These are phyloP conservation scores for Cryptosporidium ubiquitum DNA, from an alignment of 169 alveolate species.

Conservation along the genomic window DNA sequence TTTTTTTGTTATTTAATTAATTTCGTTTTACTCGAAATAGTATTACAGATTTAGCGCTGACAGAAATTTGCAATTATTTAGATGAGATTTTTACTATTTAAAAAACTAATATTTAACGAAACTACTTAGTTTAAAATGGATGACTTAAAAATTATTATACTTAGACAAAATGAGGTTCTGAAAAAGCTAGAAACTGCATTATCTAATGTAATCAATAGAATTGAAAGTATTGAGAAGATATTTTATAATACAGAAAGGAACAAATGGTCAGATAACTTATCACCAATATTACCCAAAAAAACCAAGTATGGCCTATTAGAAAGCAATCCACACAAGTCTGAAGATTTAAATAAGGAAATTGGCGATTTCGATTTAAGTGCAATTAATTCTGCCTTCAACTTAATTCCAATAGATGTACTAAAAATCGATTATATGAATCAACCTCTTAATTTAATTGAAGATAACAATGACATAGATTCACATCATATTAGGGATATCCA, in stretches of 20 bases:
- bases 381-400: background rate
- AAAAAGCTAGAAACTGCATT: conserved; percentile 27
- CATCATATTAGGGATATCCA: too few relatives aligned
- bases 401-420: background rate
- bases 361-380: background rate
- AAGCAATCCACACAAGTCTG: background rate
- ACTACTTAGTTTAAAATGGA: background rate
- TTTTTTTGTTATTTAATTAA: background rate
- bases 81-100: background rate
- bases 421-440: background rate
- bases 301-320: background rate
- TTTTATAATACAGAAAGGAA: background rate
- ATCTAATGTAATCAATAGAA: conserved; percentile 39
- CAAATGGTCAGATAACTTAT: background rate
- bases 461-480: background rate
- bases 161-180: conserved; percentile 39
- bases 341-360: background rate
- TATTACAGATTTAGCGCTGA: background rate
- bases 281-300: background rate
- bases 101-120: background rate
- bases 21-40: background rate
- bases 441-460: background rate
- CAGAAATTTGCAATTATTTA: background rate
- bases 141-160: background rate
- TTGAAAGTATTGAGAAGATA: conserved; percentile 35